Evolutionary conservation across 257 asterid genomes (phyloP), one percentile per base, ranked within the genome.

Genomic region (Misopates orontium): DNA sequence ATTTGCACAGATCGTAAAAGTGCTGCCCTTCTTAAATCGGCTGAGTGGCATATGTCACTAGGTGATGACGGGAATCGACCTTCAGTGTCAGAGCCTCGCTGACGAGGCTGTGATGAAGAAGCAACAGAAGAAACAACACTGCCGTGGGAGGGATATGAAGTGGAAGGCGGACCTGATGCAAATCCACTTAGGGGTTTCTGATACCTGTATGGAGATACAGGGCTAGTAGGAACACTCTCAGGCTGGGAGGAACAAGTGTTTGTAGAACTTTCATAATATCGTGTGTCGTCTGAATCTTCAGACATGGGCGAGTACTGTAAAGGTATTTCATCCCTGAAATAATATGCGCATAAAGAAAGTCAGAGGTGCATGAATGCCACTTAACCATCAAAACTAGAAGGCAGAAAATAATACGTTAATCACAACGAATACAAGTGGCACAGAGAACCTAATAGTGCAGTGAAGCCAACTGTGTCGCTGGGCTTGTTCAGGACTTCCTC

Each of bases 11-110:
- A 90, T 14, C 97, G 81, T 64, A 90, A 49, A 57, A 90, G 97
- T 13, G 96, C 95, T 8, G 99, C 95, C 73, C 91, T 84, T 70
- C 99, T 70, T 54, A 94, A 66, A 78, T 94, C 98, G 54, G 96
- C 95, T 10, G 96, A 88, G 84, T 94, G 99, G 84, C 98, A 94
- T 67, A 94, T 90, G 73, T 94, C 99, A 52, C 97, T 94, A 5
- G 99, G 99, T 14, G 97, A 94, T 22, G 99, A 88, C 12, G 99
- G 99, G 70, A 90, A 90, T 7, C 96, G 89, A 1, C 93, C 95
- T 82, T 94, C 99, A 0, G 87, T 82, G 66, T 94, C 99, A 10
- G 97, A 83, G 59, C 92, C 87, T 39, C 96, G 87, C 68, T 88
- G 96, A 19, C 96, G 97, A 44, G 90, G 71, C 69, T 78, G 91